phyloP scores from a whole-genome alignment of 176 grass and related monocot species.

The Raddia distichophylla region DNA sequence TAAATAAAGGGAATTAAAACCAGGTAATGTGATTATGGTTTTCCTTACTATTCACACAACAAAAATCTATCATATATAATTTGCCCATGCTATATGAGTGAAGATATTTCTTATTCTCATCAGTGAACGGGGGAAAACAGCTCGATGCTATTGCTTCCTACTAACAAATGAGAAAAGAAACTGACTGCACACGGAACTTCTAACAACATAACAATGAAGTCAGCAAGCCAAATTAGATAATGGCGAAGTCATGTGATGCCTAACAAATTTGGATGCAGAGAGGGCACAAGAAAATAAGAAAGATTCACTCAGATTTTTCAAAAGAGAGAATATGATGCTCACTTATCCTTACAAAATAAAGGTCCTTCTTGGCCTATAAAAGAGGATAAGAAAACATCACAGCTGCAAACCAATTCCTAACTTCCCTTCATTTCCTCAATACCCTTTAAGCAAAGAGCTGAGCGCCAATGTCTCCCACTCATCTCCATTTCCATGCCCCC shows the following conservation, averaged over 20 bases:
- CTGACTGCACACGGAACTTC: background rate
- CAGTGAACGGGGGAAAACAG: background rate
- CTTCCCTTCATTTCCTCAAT: background rate
- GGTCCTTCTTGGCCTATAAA: constrained; percentile 52
- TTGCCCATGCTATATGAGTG: background rate
- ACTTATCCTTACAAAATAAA: constrained; percentile 22
- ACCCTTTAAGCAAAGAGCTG: constrained; percentile 33
- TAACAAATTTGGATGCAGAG: constrained; percentile 45
- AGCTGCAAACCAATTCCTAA: constrained; percentile 20
- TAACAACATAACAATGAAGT: constrained; percentile 20
- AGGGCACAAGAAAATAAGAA: background rate
- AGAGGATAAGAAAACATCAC: constrained; percentile 34
- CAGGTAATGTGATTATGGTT: background rate
- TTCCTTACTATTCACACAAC: constrained; percentile 6
- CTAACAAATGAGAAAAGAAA: background rate
- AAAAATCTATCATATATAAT: background rate
- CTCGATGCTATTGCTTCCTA: background rate
- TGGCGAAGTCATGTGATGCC: background rate
- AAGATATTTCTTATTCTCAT: constrained; percentile 9
- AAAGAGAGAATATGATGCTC: constrained; percentile 49
- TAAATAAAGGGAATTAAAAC: background rate
- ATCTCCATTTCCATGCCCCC: constrained; percentile 22
- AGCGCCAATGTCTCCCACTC: constrained; percentile 39
- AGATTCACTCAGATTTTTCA: constrained; percentile 15
- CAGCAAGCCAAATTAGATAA: background rate